These are phyloP conservation scores for Cercospora beticola DNA, from an alignment of 2,329 filamentous ascomycete genomes.

Conservation along the genomic window DNA sequence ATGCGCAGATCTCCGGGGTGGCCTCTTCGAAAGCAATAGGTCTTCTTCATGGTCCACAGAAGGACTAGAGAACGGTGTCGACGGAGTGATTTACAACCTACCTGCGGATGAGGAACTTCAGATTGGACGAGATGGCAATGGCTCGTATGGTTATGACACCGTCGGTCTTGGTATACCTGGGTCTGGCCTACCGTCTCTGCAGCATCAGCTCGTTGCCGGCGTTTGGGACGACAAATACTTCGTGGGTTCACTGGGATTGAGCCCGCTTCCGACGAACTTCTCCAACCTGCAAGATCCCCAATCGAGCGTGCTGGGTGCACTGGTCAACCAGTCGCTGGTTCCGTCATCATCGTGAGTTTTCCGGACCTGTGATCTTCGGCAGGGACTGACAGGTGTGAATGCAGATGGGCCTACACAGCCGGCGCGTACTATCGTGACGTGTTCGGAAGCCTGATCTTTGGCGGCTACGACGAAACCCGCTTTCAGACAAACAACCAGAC, in stretches of 20 bases:
- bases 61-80: conserved; percentile 13
- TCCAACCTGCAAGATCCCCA: conserved; percentile 33
- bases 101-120: conserved; percentile 28
- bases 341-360: background rate
- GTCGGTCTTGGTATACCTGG: conserved; percentile 10
- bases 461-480: conserved; percentile 40
- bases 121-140: conserved; percentile 18
- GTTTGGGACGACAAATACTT: conserved; percentile 36
- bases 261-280: conserved; percentile 42
- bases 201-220: conserved; percentile 24
- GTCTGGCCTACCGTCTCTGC: conserved; percentile 16
- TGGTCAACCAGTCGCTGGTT: conserved; percentile 35
- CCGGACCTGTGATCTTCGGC: background rate
- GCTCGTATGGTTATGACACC: conserved; percentile 8
- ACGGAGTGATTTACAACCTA: conserved; percentile 27
- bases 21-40: background rate
- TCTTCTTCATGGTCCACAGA: conserved; percentile 6
- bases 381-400: background rate
- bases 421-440: conserved; percentile 36
- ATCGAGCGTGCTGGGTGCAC: conserved; percentile 35
- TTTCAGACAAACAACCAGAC: background rate
- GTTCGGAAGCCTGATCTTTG: conserved; percentile 36
- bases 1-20: background rate
- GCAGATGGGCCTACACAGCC: conserved; percentile 43
- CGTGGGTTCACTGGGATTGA: conserved; percentile 42